These are phyloP conservation scores for Penicillium sp. DNA, from an alignment of 2,329 filamentous ascomycete species.

Conservation along the genomic window DNA sequence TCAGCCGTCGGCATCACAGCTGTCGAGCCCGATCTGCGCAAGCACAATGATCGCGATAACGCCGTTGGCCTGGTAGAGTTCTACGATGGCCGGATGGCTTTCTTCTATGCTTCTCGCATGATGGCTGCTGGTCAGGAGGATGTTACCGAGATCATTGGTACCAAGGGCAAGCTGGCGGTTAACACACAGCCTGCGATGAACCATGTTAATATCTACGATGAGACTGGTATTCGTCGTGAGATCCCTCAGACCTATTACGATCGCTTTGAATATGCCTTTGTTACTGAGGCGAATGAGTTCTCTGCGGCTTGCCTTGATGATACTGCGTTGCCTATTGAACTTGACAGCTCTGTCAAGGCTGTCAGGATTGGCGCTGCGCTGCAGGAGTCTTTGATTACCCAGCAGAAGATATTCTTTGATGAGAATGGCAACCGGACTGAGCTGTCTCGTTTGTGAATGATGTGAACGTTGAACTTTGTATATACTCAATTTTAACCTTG, in stretches of 20 bases:
- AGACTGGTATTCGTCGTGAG: conserved; percentile 58
- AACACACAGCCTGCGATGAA: conserved; percentile 61
- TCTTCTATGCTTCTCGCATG: conserved; percentile 65
- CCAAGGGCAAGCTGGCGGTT: conserved; percentile 63
- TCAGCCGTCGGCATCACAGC: conserved; percentile 60
- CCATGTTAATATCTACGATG: conserved; percentile 59
- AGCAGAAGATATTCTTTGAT: conserved; percentile 61
- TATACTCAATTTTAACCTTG: too few species aligned
- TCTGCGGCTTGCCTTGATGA: conserved; percentile 60
- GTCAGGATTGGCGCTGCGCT: conserved; percentile 62
- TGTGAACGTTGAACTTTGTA: not conserved
- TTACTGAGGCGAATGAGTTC: conserved; percentile 66
- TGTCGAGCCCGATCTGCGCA: conserved; percentile 58
- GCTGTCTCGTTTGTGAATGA: conserved; percentile 39
- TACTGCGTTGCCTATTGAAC: conserved; percentile 56
- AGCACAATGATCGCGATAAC: conserved; percentile 63
- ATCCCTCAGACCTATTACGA: conserved; percentile 66
- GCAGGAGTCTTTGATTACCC: conserved; percentile 58
- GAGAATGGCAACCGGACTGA: conserved; percentile 53
- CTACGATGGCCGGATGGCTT: conserved; percentile 62
- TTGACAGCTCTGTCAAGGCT: conserved; percentile 58
- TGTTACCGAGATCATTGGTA: conserved; percentile 68
- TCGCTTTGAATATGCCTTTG: conserved; percentile 65
- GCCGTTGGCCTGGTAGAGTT: conserved; percentile 68
- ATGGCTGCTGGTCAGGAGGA: conserved; percentile 70